Base-by-base conservation (phyloP, 2,329 filamentous ascomycete species). In the Herpotrichia juniperi region DNA sequence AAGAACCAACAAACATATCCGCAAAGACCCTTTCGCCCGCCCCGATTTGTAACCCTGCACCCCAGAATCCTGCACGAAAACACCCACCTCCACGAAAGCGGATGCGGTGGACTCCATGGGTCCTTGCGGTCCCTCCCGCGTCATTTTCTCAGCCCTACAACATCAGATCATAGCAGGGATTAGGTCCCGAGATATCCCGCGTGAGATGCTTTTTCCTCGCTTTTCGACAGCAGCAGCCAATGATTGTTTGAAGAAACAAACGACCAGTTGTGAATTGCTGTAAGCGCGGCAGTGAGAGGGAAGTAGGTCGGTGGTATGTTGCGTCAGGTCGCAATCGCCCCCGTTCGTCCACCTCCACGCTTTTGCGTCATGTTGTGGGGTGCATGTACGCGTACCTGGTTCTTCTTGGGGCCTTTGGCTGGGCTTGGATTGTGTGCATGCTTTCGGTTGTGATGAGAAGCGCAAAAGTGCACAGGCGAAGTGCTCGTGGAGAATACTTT, bases 131-230 rank as follows among this genome's bases (percentile, higher is more conserved):
- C 42, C 42, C 26, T 44, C 42, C 42, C 42, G 42, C 42, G 42
- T 19, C 26, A 19, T 31, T 44, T 43, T 28, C 28, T 21, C 42
- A 44, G 42, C 42, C 42, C 25, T 44, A 44, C 21, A n/a, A 22
- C 14, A 37, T 37, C 34, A 17, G 34, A 37, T 37, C 34, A 37
- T 12, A 17, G 34, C 14, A n/a, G 7, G n/a, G 34, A 37, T 16
- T 12, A 17, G 34, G n/a, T 37, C 19, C 42, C 42, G 42, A 44
- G 8, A 30, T 30, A 44, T 44, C 42, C 42, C 42, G 42, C 25
- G 42, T 17, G 25, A 24, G 19, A 16, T 12, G n/a, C 11, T n/a
- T 42, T 37, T 42, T 16, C 37, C 22, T 42, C 26, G 11, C 16
- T 34, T 14, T 34, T 34, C 16, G 12, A 5, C 12, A n/a, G 8